These are phyloP conservation scores for Desmodesmus armatus DNA, from an alignment of 139 green algal species.

Conservation along the genomic window DNA sequence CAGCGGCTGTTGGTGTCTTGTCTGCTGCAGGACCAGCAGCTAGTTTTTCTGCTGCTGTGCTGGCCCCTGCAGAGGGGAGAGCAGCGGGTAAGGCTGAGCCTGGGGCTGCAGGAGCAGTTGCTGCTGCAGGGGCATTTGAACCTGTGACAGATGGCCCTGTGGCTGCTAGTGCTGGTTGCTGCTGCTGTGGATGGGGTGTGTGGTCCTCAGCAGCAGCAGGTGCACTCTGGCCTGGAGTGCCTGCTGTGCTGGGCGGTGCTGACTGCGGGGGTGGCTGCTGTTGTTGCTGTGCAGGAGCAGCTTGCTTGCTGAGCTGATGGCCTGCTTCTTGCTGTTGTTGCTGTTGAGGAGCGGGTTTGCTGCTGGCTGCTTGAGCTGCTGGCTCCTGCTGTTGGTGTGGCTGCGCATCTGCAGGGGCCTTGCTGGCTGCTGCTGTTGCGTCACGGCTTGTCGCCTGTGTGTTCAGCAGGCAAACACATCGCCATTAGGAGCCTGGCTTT, in stretches of 20 bases:
- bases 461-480: background rate
- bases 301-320: background rate
- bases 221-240: background rate
- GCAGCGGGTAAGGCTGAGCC: background rate
- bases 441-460: background rate
- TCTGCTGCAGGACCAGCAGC: background rate
- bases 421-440: background rate
- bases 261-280: background rate
- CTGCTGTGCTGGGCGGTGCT: no score
- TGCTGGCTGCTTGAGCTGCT: no score
- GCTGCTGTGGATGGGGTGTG: background rate
- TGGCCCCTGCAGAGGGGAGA: background rate
- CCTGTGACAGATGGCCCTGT: background rate
- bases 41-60: constrained; percentile 23
- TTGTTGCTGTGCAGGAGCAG: background rate
- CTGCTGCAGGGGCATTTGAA: background rate
- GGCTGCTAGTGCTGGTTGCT: background rate
- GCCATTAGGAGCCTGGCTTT: background rate
- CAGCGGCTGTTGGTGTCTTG: constrained; percentile 7
- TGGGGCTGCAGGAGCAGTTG: background rate
- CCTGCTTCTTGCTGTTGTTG: background rate
- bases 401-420: background rate
- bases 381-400: no score
- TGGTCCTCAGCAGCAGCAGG: background rate
- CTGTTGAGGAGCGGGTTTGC: no score